A percentile compares a stretch with the other conserved stretches of the same genome.
These are phyloP conservation scores for Penicillium cinerascens DNA, from an alignment of 495 filamentous ascomycete genomes.

Conservation along the genomic window DNA sequence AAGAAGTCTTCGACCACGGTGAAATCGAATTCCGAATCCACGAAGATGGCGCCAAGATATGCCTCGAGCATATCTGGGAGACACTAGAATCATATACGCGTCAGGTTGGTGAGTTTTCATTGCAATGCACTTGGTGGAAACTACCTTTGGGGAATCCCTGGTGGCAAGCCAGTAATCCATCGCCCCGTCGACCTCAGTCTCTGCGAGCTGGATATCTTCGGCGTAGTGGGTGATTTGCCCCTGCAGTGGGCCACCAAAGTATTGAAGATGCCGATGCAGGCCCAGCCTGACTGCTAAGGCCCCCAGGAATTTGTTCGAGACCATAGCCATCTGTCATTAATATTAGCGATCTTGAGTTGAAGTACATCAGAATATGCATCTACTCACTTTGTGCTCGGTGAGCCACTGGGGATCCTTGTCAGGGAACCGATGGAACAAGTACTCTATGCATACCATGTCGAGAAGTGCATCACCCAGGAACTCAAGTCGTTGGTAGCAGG, in stretches of 20 bases:
- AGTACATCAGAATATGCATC: background rate
- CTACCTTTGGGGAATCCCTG: conserved; percentile 68
- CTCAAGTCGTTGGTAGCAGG: conserved; percentile 88
- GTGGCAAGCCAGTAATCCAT: conserved; percentile 75
- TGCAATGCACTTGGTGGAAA: background rate
- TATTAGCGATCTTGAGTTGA: conserved; percentile 4
- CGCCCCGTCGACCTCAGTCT: conserved; percentile 49
- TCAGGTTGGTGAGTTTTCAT: background rate
- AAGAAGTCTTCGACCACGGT: conserved; percentile 73
- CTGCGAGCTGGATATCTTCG: conserved; percentile 57
- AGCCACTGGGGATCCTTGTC: conserved; percentile 91
- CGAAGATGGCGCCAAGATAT: conserved; percentile 85
- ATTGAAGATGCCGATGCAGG: conserved; percentile 70
- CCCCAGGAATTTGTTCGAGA: conserved; percentile 91
- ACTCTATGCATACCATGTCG: conserved; percentile 81
- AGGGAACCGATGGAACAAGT: conserved; percentile 72
- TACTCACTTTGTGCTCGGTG: conserved; percentile 82
- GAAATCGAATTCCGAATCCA: conserved; percentile 85
- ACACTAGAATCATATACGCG: conserved; percentile 41
- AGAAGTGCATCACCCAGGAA: conserved; percentile 89
- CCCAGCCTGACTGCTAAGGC: conserved; percentile 72
- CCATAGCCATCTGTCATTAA: conserved; percentile 78
- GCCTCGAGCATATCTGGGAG: conserved; percentile 88
- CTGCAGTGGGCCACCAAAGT: conserved; percentile 56
- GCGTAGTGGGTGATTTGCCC: conserved; percentile 67